Conservation (phyloP, 139 green algal species). For the Closterium sp. region DNA sequence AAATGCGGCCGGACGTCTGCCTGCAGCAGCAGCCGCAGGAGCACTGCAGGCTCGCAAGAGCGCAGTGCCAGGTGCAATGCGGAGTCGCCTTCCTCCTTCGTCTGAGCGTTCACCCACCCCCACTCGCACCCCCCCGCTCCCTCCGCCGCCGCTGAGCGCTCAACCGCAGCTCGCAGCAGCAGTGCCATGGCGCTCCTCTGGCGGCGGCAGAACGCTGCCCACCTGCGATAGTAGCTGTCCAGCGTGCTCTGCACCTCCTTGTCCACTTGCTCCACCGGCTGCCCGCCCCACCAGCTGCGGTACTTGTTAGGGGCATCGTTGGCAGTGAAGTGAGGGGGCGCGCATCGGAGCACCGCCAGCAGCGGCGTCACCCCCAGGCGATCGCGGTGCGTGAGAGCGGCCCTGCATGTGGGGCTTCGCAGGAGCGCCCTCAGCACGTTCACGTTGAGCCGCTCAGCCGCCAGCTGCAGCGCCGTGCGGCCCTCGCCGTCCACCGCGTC, state of each 20-base stretch:
- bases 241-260: not conserved
- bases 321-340: not conserved
- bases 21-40: not conserved
- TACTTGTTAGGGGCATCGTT: not conserved
- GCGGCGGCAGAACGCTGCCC: not conserved
- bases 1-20: not conserved
- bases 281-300: not conserved
- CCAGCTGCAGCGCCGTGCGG: not conserved
- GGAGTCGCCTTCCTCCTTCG: not conserved
- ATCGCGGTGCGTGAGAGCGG: not conserved
- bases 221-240: not conserved
- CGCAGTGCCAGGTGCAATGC: not conserved
- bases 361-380: not conserved
- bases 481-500: not conserved
- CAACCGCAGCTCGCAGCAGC: not conserved
- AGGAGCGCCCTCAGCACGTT: not conserved
- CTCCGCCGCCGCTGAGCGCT: not conserved
- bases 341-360: not conserved
- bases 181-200: not conserved
- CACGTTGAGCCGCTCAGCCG: not conserved
- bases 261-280: not conserved
- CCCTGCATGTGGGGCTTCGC: not conserved
- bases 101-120: not conserved
- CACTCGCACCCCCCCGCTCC: not conserved
- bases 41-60: not conserved